Percentiles rank a stretch among this genome's conserved stretches.
Conservation (phyloP, 2,329 filamentous ascomycete genomes). For the Aureobasidium uvarum region DNA sequence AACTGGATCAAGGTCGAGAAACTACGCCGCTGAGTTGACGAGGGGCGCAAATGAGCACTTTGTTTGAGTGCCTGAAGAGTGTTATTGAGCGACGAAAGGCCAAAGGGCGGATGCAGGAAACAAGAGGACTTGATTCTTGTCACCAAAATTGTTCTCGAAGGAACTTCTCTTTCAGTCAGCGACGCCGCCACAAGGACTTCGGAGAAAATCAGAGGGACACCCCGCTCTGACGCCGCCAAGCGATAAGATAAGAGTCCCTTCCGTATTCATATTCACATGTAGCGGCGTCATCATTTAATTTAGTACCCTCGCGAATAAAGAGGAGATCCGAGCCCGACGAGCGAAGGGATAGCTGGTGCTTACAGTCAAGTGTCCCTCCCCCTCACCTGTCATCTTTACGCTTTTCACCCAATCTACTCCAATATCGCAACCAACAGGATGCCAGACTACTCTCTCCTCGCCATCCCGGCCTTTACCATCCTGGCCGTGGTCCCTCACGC, state of each 20-base stretch:
- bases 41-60: neutral
- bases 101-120: neutral
- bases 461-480: conserved; percentile 47
- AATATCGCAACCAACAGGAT: conserved; percentile 26
- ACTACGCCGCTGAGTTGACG: conserved; percentile 8
- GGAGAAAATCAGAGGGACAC: conserved; percentile 5
- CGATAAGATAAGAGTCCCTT: neutral
- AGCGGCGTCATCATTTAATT: conserved; percentile 1
- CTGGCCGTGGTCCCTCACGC: conserved; percentile 45
- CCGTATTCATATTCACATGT: conserved; percentile 4
- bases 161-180: conserved; percentile 23
- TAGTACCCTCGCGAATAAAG: neutral
- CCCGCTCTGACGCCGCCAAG: conserved; percentile 13
- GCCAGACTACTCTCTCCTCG: conserved; percentile 45
- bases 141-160: conserved; percentile 27
- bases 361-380: neutral
- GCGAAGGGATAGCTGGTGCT: no score
- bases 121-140: conserved; percentile 13
- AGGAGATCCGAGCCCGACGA: neutral
- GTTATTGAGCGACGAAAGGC: neutral
- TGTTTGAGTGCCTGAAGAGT: neutral
- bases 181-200: conserved; percentile 7
- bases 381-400: neutral
- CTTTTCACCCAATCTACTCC: neutral
- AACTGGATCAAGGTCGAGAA: neutral